Base-by-base conservation (phyloP, 371 early-diverging fungal genomes). In the Apophysomyces elegans region DNA sequence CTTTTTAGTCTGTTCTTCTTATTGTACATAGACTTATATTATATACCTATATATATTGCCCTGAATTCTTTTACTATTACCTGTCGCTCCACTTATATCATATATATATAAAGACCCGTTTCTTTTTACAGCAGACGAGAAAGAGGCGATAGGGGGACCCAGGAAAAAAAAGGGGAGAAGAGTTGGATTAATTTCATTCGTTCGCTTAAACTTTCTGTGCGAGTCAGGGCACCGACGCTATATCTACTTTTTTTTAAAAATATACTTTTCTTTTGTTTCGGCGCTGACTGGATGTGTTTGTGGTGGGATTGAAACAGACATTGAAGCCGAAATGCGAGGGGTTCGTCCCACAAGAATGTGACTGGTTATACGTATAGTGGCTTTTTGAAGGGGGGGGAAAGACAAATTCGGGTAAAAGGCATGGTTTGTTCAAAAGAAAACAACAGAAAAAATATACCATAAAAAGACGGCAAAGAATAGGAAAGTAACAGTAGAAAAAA, bases 191-290 rank as follows among this genome's bases (percentile, higher is more conserved):
- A 2, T 21, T 18, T 50, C 21, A 50, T 50, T 50, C 54, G 54
- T 1, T 21, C 54, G 54, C 54, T 50, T 50, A 50, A 50, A 50
- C 54, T 50, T 21, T 50, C 21, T 50, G 54, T 9, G 21, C 16
- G 41, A 16, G 21, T 50, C 54, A 50, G 54, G 21, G 9, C 54
- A 50, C 54, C 21, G 50, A 21, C 3, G 0, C 50, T 50, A 18
- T 50, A 18, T 50, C 21, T 50, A 18, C 21, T 32, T 18, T 50
- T 18, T 16, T 21, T 50, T 50, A 9, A 9, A 9, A 13, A n/a
- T 50, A 12, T 45, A 5, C 16, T 45, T n/a, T 43, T 43, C 14
- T 43, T 43, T 12, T 43, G 43, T 43, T 43, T 12, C 9, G 43
- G 4, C 43, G 43, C 2, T 43, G 1, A 26, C 32, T 26, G 32